These are phyloP conservation scores for Boletellus ananas DNA, from an alignment of 768 basidiomycete genomes.

Conservation along the genomic window DNA sequence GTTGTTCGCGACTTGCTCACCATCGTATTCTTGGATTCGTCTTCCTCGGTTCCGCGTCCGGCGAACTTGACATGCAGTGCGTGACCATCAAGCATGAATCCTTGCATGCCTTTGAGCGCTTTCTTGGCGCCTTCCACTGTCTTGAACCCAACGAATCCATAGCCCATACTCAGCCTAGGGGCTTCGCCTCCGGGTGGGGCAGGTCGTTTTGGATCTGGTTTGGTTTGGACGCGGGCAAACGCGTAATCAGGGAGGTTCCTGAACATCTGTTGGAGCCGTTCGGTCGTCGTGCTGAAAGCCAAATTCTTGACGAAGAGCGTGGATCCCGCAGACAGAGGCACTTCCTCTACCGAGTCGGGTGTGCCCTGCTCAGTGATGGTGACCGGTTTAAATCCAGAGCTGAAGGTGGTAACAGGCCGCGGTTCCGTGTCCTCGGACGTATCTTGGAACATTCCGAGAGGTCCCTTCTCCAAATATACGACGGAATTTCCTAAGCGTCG, in stretches of 20 bases:
- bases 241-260: constrained; percentile 72
- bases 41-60: constrained; percentile 69
- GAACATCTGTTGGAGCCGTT: constrained; percentile 66
- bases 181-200: constrained; percentile 29
- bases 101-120: constrained; percentile 74
- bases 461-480: constrained; percentile 91
- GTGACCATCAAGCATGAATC: constrained; percentile 85
- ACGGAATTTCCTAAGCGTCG: constrained; percentile 84
- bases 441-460: constrained; percentile 75
- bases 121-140: constrained; percentile 66
- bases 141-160: constrained; percentile 92
- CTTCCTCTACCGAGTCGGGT: constrained; percentile 33
- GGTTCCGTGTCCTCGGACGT: constrained; percentile 23
- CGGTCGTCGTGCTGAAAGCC: constrained; percentile 84
- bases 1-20: constrained; percentile 62
- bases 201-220: constrained; percentile 77
- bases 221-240: constrained; percentile 89
- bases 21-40: constrained; percentile 38
- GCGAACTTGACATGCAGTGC: constrained; percentile 81
- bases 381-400: constrained; percentile 30
- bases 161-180: constrained; percentile 84
- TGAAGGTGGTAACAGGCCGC: constrained; percentile 8
- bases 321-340: constrained; percentile 56
- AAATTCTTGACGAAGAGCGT: constrained; percentile 96
- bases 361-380: constrained; percentile 44